phyloP scores from a whole-genome alignment of 2,329 filamentous ascomycete species.

The Pyricularia pennisetigena region DNA sequence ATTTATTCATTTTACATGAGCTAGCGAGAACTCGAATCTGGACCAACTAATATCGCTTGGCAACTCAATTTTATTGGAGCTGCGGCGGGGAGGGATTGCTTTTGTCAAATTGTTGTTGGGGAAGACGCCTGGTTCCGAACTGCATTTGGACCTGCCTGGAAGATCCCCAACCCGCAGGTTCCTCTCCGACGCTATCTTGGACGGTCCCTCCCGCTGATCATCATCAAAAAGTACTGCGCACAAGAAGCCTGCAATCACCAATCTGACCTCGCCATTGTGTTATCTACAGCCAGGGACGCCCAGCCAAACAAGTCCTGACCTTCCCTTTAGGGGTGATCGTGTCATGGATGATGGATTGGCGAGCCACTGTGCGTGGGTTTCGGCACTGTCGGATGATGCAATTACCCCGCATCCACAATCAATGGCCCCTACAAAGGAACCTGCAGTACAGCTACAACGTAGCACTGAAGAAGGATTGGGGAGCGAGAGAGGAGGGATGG shows the following conservation, averaged over 20 bases:
- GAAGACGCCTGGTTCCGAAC: background rate
- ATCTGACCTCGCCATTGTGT: background rate
- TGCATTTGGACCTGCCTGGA: background rate
- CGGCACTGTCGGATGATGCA: background rate
- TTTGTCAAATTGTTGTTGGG: background rate
- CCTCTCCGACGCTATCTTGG: background rate
- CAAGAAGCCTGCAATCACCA: background rate
- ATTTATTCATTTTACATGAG: no score
- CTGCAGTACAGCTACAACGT: background rate
- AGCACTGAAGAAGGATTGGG: background rate
- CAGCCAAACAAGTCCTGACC: background rate
- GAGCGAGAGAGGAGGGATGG: no score
- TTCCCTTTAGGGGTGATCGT: background rate
- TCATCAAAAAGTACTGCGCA: background rate
- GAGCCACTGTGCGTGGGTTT: background rate
- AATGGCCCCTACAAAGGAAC: background rate
- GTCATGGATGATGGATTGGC: background rate
- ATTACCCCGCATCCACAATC: background rate
- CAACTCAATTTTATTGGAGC: background rate
- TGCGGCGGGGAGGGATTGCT: background rate
- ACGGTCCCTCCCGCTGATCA: background rate
- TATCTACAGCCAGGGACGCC: background rate
- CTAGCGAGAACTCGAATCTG: no score
- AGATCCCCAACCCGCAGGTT: background rate
- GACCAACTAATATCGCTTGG: background rate